Base-by-base conservation (phyloP, 1,139 yeast genomes). In the Diutina mesorugosa region DNA sequence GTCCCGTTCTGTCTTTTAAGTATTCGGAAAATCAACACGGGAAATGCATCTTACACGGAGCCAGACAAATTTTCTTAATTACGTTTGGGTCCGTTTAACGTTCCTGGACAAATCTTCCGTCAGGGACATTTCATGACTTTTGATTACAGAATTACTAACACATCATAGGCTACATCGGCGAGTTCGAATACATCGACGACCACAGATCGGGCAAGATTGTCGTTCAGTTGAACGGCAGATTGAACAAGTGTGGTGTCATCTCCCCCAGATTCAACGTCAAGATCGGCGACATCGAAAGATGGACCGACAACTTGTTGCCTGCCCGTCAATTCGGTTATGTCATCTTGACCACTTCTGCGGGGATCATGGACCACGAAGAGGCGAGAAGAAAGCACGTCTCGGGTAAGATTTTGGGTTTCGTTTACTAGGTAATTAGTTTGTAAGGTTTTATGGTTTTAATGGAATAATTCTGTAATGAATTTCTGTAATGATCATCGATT, bases 341-440 rank as follows among this genome's bases (percentile, higher is more conserved):
- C 71, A 87, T 91, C 75, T 84, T 91, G 72, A 61, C 99, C 76
- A 93, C 99, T 67, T 93, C 99, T 69, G 97, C 98, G 69, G 99
- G 99, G 80, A 93, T 93, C 69, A 90, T 93, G 97, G 98, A 93
- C 83, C 99, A 93, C 81, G 99, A 93, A 81, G 99, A 93, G 82
- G 99, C 99, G 69, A 90, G 97, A 85, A 88, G 98, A 86, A 93
- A 93, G 88, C 98, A 93, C 78, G 98, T 91, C 69, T 90, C 97
- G 67, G 98, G 98, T 77, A 91, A 91, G 81, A 86, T 91, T 72
- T 84, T 91, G 72, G 98, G 98, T 71, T 91, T 88, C 77, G 97
- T 91, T 64, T 91, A 91, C 83, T 90, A 85, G 53, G 53, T 50
- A 26, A 14, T 47, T 47, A 26, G 30, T 29, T 21, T 29, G 9